Evolutionary conservation across 2,329 filamentous ascomycete genomes (phyloP), one percentile per base, ranked within the genome.

Genomic region (Westerdykella sp.): DNA sequence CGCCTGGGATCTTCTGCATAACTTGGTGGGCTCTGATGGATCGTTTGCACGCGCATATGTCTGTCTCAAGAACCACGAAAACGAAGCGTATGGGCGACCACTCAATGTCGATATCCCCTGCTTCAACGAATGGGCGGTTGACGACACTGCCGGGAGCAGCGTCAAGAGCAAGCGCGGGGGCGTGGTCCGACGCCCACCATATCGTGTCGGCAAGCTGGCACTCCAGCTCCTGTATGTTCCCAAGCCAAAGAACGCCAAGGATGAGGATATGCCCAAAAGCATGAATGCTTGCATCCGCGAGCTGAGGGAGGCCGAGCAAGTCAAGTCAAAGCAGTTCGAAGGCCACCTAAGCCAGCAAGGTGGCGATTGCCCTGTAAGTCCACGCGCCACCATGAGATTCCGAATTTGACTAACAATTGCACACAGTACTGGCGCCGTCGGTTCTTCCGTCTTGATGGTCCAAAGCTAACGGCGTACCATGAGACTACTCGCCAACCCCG

Each of bases 181-280:
- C 41, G 80, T 88, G 34, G 84, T 93, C 45, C 81, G 78, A 25
- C 73, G 85, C 41, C 91, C 93, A 11, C 93, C 93, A n/a, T 98
- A 98, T 73, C 88, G 91, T 69, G 82, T 98, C 59, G 93, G 90
- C 53, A 95, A 95, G 71, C 77, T 98, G 42, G 87, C 95, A 64
- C 74, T 98, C 32, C 93, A 98, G 71, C 78, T 98, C 7, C 75
- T 98, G 12, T 98, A 95, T 60, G 89, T 98, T 1, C 93, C 93
- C 1, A 88, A 90, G 57, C 91, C 93, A 4, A 91, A 87, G 73
- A 85, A 85, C 36, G 77, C 83, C 23, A 82, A 81, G 39, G 93
- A 97, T 51, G 90, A 96, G 13, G 91, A 97, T 55, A 96, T 98
- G 88, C 93, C 93, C 42, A 97, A 97, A 81, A 96, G 90, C 73